These are phyloP conservation scores for Globisporangium cystogenes DNA, from an alignment of 352 stramenopile genomes.

Conservation along the genomic window DNA sequence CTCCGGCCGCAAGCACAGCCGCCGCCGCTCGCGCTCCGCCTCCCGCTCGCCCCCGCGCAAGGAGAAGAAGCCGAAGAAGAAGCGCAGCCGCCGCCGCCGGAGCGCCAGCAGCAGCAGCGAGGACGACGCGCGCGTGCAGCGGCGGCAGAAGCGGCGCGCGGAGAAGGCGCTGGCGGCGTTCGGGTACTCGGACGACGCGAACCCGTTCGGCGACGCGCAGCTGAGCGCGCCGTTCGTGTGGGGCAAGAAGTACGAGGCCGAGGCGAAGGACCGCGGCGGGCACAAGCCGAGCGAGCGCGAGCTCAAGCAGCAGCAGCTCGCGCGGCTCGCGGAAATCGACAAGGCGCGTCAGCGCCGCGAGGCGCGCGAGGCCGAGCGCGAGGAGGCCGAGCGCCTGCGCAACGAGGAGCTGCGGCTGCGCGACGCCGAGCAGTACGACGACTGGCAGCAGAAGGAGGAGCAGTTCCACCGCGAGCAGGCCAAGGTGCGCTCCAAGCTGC, in stretches of 20 bases:
- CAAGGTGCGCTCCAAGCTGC: slow-evolving; percentile 86
- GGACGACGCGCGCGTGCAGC: slow-evolving; percentile 36
- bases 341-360: slow-evolving; percentile 91
- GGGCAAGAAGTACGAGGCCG: slow-evolving; percentile 93
- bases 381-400: slow-evolving; percentile 94
- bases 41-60: background rate
- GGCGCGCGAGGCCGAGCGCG: slow-evolving; percentile 85
- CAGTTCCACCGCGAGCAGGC: slow-evolving; percentile 96
- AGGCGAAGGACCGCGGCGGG: background rate
- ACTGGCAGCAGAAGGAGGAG: slow-evolving; percentile 98
- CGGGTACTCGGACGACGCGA: slow-evolving; percentile 98
- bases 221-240: slow-evolving; percentile 96
- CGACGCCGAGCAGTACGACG: slow-evolving; percentile 95
- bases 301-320: slow-evolving; percentile 64
- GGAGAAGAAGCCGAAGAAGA: slow-evolving; percentile 1
- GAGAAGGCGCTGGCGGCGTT: slow-evolving; percentile 78
- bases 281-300: slow-evolving; percentile 39
- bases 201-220: slow-evolving; percentile 98
- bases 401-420: slow-evolving; percentile 94
- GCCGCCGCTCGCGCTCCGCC: no score
- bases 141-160: slow-evolving; percentile 61
- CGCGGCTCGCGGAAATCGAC: slow-evolving; percentile 94
- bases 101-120: slow-evolving; percentile 6
- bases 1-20: no score
- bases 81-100: slow-evolving; percentile 3